A percentile compares a stretch with the other conserved stretches of the same genome.
Conservation (phyloP, 495 filamentous ascomycete genomes). For the Aspergillus nidulans region DNA sequence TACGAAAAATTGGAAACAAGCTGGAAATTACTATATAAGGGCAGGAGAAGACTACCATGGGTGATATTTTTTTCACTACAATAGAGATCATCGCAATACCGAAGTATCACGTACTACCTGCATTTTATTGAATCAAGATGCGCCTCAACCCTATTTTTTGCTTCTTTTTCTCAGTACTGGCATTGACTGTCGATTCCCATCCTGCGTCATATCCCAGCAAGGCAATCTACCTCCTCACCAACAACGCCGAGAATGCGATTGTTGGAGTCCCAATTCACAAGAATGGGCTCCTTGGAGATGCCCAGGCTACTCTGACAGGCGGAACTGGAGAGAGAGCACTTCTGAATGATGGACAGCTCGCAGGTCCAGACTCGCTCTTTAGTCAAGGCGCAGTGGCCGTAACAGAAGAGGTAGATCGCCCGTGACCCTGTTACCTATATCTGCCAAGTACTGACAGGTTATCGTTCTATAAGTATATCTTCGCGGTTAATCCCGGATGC, state of each 20-base stretch:
- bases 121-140: too few species aligned
- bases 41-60: too few species aligned
- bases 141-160: too few species aligned
- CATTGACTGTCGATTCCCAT: background rate
- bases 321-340: background rate
- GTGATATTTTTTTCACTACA: too few species aligned
- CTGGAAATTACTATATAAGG: too few species aligned
- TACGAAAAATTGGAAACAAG: too few species aligned
- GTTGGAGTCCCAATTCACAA: background rate
- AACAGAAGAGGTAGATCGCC: background rate
- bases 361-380: background rate
- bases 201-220: background rate
- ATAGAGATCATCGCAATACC: too few species aligned
- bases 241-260: background rate
- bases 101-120: too few species aligned
- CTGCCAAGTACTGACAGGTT: background rate
- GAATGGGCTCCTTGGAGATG: background rate
- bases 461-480: background rate
- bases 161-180: too few species aligned
- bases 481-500: background rate
- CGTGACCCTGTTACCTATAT: background rate
- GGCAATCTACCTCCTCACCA: conserved; percentile 1
- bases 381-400: background rate
- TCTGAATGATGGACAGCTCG: background rate
- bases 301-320: background rate